Base-by-base conservation (phyloP, 108 stramenopile genomes). In the Cyclostephanos tholiformis region DNA sequence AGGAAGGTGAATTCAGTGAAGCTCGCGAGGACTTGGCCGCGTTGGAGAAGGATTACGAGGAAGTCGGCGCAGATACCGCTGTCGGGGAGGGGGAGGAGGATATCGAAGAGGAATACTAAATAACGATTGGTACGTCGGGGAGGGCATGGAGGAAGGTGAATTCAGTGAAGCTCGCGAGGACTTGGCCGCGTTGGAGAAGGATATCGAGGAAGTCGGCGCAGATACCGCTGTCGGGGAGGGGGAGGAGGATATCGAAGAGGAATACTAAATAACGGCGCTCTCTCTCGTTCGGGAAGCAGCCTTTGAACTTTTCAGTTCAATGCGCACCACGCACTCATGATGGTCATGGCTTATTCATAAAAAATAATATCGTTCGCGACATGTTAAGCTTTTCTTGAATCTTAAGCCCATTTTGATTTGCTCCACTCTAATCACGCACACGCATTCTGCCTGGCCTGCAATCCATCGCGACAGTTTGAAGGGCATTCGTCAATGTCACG, bases 101-200 rank as follows among this genome's bases (percentile, higher is more conserved):
- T 48, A 85, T 85, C 57, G 92, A 88, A 19, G 95, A 96, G 69
- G 97, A 97, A 82, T 96, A 93, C 78, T 97, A 96, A 63, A 51
- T 4, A 20, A 10, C 50, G 50, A 99, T 91, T 99, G 98, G 98
- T 99, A 98, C 72, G 99, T 99, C 72, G 97, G 99, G 55, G 99
- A 98, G 85, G 97, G 99, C 86, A 99, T 99, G 98, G 92, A 99
- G 84, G 98, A 99, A 76, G 98, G 98, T 67, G 98, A 99, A 79
- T 99, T 99, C 92, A 95, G 95, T 43, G 98, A 99, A 78, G 98
- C 98, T 58, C 97, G 98, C 86, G 98, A 99, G 92, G 97, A 98
- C 88, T 91, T 99, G 58, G 98, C 98, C 44, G 98, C 97, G 60
- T 87, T 99, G 49, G 98, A 99, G 85, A 99, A 98, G 90, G 99